Base-by-base conservation (phyloP, 1,284 basidiomycete genomes). In the Farysia itapuensis region DNA sequence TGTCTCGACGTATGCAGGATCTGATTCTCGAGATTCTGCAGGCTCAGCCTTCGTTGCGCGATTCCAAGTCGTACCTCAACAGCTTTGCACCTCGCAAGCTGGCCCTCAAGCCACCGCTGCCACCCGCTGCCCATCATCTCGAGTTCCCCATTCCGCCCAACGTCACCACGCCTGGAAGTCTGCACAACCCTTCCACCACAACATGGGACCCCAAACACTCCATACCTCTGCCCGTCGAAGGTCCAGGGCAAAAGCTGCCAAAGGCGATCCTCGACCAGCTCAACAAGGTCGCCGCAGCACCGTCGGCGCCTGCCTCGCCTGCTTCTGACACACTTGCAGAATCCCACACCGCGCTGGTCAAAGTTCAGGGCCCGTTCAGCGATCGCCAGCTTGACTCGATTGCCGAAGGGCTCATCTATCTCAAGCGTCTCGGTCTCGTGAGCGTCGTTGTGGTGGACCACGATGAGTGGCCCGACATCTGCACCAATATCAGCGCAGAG, bases 291-390 rank as follows among this genome's bases (percentile, higher is more conserved):
- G 14, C 42, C 23, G 19, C 42, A 28, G 25, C 69, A 60, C 39
- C 57, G 56, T 35, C 58, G 54, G 32, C 58, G 68, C 48, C 74
- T 70, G 35, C 19, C 51, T 64, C 70, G 9, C 49, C 54, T 12
- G 50, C 48, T 7, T 50, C 56, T 4, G 50, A 57, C 26, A 41
- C 59, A 4, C 26, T 51, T 32, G 56, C 64, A 18, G 60, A 66
- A 43, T 54, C 67, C 15, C 86, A 89, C 46, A 91, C 90, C 1
- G 92, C 92, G 1, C 84, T 99, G 8, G 93, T 99, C 74, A 98
- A 98, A 78, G 81, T 98, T 12, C 95, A 98, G 78, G 91, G 94
- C 3, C 95, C 95, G 1, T 98, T 98, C 77, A 89, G 85, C n/a
- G 88, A 95, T 77, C 83, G 86, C 11, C 95, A 98, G 76, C 85